These are phyloP conservation scores for Daldinia concentrica DNA, from an alignment of 495 filamentous ascomycete genomes.

Conservation along the genomic window DNA sequence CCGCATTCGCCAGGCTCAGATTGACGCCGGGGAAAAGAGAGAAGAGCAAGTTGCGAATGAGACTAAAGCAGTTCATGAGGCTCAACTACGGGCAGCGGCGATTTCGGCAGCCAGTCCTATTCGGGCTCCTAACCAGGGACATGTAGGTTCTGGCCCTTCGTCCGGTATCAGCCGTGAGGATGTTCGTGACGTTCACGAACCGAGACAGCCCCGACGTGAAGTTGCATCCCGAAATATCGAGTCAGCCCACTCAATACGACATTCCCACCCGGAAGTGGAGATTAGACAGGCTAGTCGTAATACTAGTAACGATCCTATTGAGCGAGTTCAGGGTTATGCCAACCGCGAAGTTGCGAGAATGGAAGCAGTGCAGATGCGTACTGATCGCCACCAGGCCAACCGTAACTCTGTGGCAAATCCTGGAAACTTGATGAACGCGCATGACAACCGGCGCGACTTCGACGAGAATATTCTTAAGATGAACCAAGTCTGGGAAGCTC, in stretches of 20 bases:
- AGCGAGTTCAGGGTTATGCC: constrained; percentile 53
- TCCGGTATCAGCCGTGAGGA: constrained; percentile 26
- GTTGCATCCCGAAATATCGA: constrained; percentile 24
- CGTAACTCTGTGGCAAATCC: constrained; percentile 38
- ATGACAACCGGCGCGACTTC: constrained; percentile 48
- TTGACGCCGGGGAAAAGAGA: constrained; percentile 55
- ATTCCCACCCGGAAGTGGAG: constrained; percentile 38
- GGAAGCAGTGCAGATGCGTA: constrained; percentile 53
- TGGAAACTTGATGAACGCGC: constrained; percentile 8
- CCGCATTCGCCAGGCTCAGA: constrained; percentile 59
- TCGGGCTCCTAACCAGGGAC: constrained; percentile 10
- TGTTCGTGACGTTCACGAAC: constrained; percentile 39
- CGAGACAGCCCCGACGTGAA: constrained; percentile 46
- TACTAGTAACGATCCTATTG: constrained; percentile 44
- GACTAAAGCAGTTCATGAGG: constrained; percentile 56
- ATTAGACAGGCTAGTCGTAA: constrained; percentile 34
- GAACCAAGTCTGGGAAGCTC: constrained; percentile 57
- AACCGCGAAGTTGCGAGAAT: constrained; percentile 55
- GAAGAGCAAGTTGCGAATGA: constrained; percentile 59
- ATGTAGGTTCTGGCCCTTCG: neutral
- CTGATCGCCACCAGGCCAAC: constrained; percentile 49
- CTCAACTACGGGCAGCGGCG: constrained; percentile 51
- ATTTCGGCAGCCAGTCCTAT: constrained; percentile 1
- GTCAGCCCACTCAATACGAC: constrained; percentile 16
- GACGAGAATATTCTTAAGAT: constrained; percentile 55